Evolutionary conservation across 2,329 filamentous ascomycete species (phyloP), one percentile per base, ranked within the genome.

Genomic region (Ophiosphaerella herpotricha): DNA sequence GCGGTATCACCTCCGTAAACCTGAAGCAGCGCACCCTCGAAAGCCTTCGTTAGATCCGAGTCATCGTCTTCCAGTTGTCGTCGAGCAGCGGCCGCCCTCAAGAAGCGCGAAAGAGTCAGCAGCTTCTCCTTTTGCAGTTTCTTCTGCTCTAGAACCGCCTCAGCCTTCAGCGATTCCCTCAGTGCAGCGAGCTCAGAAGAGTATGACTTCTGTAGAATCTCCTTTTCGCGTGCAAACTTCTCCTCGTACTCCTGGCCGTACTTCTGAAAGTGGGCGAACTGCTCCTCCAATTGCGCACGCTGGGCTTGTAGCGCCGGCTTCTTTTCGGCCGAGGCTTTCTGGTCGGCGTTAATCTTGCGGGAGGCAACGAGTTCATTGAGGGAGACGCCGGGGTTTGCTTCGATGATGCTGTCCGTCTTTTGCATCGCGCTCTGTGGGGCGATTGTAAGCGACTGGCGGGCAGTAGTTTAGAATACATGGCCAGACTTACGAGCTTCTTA

Each of bases 401-500:
- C 81, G 59, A 91, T 78, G 61, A 92, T 78, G 42, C 79, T 66
- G 62, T 91, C 87, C 68, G 88, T 87, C 77, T 89, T 91, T 63
- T 84, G 82, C 59, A 86, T 86, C 71, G 87, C 86, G 70, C 82
- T 79, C 87, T 90, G 57, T 26, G 52, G 23, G 43, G 37, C 32
- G 35, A 24, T 46, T 51, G 59, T 67, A 31, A 72, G 63, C 54
- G 54, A 44, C 13, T 29, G 50, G n/a, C 34, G 34, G 40, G 14
- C 16, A 11, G 29, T 21, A 50, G 45, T 44, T 45, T 47, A 48
- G 35, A 34, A 29, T 7, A 39, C n/a, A 16, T 26, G 37, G 31
- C 5, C 26, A 14, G 24, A 79, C 89, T 78, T 77, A 96, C 90
- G 67, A 97, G 86, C 78, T 97, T 97, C 84, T 97, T 97, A 80